Conservation (phyloP, 2,329 filamentous ascomycete genomes). For the Penicillium frequentans region DNA sequence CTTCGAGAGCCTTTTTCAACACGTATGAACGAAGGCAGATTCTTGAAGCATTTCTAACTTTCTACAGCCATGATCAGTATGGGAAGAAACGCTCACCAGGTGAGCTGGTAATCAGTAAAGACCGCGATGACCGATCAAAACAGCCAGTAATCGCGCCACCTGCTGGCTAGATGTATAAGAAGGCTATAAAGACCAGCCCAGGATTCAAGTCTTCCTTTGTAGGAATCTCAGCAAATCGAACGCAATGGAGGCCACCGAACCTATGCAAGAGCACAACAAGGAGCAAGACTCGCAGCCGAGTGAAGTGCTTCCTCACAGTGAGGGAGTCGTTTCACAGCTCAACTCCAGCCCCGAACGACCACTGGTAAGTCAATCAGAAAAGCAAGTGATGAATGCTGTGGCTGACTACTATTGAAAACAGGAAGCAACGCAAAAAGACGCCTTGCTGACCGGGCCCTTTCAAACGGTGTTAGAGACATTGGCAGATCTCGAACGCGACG, state of each 20-base stretch:
- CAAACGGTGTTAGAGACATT: not conserved
- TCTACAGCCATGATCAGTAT: not conserved
- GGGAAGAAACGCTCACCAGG: not conserved
- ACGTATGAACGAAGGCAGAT: not conserved
- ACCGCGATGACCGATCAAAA: not conserved
- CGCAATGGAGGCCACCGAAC: not conserved
- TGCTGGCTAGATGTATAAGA: not conserved
- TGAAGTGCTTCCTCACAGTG: not conserved
- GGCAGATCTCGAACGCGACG: not conserved
- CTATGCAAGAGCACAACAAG: not conserved
- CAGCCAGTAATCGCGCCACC: not conserved
- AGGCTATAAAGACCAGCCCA: not conserved
- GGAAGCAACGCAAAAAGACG: not conserved
- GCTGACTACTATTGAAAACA: conserved; percentile 1
- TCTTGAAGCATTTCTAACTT: not conserved
- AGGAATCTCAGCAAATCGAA: not conserved
- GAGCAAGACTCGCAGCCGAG: not conserved
- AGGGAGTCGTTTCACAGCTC: not conserved
- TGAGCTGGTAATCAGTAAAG: not conserved
- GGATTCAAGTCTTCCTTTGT: not conserved
- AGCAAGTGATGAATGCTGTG: not conserved
- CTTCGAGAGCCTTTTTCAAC: not conserved
- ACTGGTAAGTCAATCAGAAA: not conserved
- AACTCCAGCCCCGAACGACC: not conserved
- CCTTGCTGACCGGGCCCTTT: not conserved